Evolutionary conservation across 2,329 filamentous ascomycete genomes (phyloP).

Genomic region (Xylariaceae sp.): DNA sequence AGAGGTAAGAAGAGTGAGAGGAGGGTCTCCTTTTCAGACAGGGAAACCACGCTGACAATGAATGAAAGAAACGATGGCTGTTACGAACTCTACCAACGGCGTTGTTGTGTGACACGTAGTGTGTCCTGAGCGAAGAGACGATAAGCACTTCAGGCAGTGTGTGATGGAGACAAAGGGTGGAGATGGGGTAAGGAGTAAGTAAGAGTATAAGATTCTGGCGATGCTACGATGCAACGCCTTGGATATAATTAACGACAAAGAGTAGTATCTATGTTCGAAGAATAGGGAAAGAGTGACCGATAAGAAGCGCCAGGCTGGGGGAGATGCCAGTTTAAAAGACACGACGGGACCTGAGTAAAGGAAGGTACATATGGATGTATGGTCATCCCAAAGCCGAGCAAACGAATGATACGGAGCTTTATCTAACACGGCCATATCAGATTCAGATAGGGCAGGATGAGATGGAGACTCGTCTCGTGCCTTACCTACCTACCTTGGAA

Average conservation of each 20-base stretch:
- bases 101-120: too few relatives aligned
- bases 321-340: conserved; percentile 2
- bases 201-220: neutral
- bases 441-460: conserved; percentile 1
- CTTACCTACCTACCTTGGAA: neutral
- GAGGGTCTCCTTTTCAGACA: too few relatives aligned
- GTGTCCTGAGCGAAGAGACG: too few relatives aligned
- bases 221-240: too few relatives aligned
- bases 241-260: neutral
- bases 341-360: neutral
- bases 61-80: neutral
- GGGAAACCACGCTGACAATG: too few relatives aligned
- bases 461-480: neutral
- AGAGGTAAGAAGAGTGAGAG: conserved; percentile 7
- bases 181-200: neutral
- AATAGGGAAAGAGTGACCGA: neutral
- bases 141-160: too few relatives aligned
- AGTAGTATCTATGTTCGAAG: neutral
- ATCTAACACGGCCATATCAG: conserved; percentile 8
- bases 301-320: neutral
- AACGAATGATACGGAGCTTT: neutral
- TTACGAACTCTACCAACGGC: neutral
- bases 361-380: neutral
- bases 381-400: neutral
- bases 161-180: neutral